Base-by-base conservation (phyloP, 2,329 filamentous ascomycete species). In the Davidsoniella virescens region DNA sequence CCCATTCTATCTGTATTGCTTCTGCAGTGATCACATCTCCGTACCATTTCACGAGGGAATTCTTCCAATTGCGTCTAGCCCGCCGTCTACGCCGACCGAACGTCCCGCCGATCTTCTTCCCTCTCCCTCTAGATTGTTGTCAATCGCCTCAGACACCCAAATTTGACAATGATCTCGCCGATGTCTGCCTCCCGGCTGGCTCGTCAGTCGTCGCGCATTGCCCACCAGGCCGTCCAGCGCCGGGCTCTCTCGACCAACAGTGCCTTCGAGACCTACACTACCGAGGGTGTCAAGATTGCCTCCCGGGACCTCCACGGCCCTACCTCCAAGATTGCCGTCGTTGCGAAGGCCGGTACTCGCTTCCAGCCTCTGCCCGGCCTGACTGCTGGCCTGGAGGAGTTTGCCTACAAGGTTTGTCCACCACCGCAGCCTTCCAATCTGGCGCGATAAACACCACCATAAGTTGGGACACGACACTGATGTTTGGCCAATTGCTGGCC, bases 331-430 rank as follows among this genome's bases (percentile, higher is more conserved):
- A 76, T 98, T 58, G 87, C 88, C 51, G 69, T 98, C 57, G 86
- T 98, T 64, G 80, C 88, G 59, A 94, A 94, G 75, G 92, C 87
- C 56, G 92, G 92, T 62, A 93, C 90, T 56, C 77, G 92, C 67
- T 96, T 90, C 69, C 82, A 98, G 73, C 78, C 85, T 56, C 75
- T 84, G 58, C 92, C 92, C 56, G 92, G 92, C 57, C 76, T 95
- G 66, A 83, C 90, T 56, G 83, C 88, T 63, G 90, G 84, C 53
- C 76, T 98, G 58, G 84, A 92, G 72, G 84, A 87, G 66, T 98
- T 93, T 72, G 90, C 93, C 57, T 98, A 95, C 80, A 94, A 94
- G 85, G 92, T 87, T 52, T 52, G 54, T 52, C 36, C 36, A 48
- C 39, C 25, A 33, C 41, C 33, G 29, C 51, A 41, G 33, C 33